A percentile compares a stretch with the other conserved stretches of the same genome.
phyloP scores from a whole-genome alignment of 768 basidiomycete genomes.

The Suillus fuscotomentosus region DNA sequence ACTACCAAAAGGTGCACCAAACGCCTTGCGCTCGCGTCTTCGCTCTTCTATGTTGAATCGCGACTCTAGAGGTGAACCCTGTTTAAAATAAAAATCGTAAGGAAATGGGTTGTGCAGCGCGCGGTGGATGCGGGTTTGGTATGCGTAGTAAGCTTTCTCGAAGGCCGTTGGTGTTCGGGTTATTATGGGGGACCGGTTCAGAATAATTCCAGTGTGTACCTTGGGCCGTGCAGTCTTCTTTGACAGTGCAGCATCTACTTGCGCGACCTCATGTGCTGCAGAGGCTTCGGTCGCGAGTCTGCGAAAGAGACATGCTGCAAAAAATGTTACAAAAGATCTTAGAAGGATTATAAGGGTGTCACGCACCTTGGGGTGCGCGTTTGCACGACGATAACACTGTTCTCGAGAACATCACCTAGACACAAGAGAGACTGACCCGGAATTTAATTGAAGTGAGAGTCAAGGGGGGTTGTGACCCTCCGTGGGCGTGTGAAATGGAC shows the following conservation, averaged over 20 bases:
- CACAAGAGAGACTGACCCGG: not conserved
- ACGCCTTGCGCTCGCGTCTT: constrained; percentile 67
- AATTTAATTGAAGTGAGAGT: not conserved
- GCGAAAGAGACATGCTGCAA: constrained; percentile 28
- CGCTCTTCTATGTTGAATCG: constrained; percentile 78
- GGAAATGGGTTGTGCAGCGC: constrained; percentile 89
- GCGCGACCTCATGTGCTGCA: not conserved
- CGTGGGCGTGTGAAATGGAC: constrained; percentile 1
- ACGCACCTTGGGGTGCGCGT: constrained; percentile 28
- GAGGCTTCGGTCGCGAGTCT: constrained; percentile 44
- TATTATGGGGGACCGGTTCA: constrained; percentile 76
- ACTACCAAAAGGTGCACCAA: constrained; percentile 62
- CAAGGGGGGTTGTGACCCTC: constrained; percentile 5
- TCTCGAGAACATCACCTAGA: constrained; percentile 33
- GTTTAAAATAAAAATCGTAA: constrained; percentile 90
- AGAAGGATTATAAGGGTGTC: too few species aligned
- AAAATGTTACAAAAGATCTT: not conserved
- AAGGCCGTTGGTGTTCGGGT: constrained; percentile 71
- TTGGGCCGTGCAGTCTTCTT: constrained; percentile 32
- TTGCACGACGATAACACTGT: constrained; percentile 31
- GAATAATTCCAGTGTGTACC: constrained; percentile 63
- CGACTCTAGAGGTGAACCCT: constrained; percentile 80
- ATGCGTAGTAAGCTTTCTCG: constrained; percentile 79
- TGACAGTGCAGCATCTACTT: constrained; percentile 20
- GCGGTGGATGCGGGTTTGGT: constrained; percentile 80